Conservation (phyloP, 2,329 filamentous ascomycete species). For the Juglanconis juglandina region DNA sequence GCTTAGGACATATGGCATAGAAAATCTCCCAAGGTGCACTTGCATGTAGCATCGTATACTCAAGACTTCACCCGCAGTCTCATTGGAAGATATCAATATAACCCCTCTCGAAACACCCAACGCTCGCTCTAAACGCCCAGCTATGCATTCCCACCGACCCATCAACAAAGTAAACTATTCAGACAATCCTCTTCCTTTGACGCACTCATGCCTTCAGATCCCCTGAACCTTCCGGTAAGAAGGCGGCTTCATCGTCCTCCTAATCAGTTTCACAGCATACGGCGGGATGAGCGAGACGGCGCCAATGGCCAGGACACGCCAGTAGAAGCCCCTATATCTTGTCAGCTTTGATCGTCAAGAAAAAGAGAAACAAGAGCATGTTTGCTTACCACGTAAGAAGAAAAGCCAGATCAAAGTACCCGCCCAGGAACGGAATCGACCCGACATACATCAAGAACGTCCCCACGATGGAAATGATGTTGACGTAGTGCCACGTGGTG, state of each 20-base stretch:
- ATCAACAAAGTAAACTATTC: conserved; percentile 6
- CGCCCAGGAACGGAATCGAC: conserved; percentile 78
- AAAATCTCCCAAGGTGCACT: neutral
- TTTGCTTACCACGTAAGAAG: conserved; percentile 63
- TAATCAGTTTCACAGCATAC: conserved; percentile 80
- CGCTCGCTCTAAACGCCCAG: conserved; percentile 17
- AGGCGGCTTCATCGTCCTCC: conserved; percentile 81
- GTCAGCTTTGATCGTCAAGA: conserved; percentile 18
- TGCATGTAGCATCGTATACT: neutral
- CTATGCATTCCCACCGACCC: conserved; percentile 12
- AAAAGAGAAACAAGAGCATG: neutral
- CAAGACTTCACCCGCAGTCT: neutral
- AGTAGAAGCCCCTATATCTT: conserved; percentile 69
- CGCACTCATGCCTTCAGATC: conserved; percentile 38
- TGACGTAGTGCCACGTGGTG: conserved; percentile 93
- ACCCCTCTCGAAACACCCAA: neutral
- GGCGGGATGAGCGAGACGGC: conserved; percentile 81
- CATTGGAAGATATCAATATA: conserved; percentile 6
- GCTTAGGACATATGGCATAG: neutral
- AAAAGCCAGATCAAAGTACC: conserved; percentile 85
- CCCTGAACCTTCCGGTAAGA: conserved; percentile 91
- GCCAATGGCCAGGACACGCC: conserved; percentile 78
- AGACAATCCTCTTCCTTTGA: neutral
- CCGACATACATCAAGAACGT: conserved; percentile 79
- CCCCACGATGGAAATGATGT: conserved; percentile 80